Evolutionary conservation across 1,284 basidiomycete genomes (phyloP).

Genomic region (Omphalotus olearius): DNA sequence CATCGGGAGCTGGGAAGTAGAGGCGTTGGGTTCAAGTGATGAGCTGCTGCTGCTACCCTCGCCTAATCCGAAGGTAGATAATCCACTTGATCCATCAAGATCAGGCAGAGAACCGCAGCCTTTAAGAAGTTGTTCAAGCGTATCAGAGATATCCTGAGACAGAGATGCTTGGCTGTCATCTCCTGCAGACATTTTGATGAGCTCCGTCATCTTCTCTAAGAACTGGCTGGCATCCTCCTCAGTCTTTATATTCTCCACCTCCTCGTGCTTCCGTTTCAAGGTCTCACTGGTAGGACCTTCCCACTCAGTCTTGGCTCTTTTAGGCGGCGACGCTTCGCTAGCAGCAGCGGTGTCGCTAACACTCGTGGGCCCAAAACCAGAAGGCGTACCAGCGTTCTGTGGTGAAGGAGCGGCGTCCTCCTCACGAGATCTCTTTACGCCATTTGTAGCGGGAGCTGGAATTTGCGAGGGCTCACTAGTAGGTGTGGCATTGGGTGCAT

Average conservation of each 20-base stretch:
- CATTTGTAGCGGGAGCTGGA: slow-evolving; percentile 21
- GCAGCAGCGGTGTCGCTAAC: slow-evolving; percentile 26
- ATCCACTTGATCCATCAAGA: slow-evolving; percentile 30
- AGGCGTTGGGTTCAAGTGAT: slow-evolving; percentile 18
- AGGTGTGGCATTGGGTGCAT: slow-evolving; percentile 24
- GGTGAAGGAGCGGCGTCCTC: slow-evolving; percentile 37
- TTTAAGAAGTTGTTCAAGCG: slow-evolving; percentile 59
- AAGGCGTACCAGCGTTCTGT: slow-evolving; percentile 10
- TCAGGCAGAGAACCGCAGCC: slow-evolving; percentile 39
- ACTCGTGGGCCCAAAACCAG: slow-evolving; percentile 19
- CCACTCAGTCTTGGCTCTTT: slow-evolving; percentile 67
- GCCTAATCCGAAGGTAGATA: slow-evolving; percentile 31
- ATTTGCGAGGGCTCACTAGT: slow-evolving; percentile 20
- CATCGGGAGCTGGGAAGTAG: slow-evolving; percentile 30
- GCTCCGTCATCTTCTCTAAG: slow-evolving; percentile 58
- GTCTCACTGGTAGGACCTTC: slow-evolving; percentile 53
- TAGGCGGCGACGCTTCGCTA: slow-evolving; percentile 60
- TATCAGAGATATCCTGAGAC: slow-evolving; percentile 52
- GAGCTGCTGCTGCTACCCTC: slow-evolving; percentile 22
- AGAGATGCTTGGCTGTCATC: slow-evolving; percentile 40
- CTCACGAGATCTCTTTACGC: slow-evolving; percentile 55
- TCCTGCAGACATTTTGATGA: slow-evolving; percentile 47
- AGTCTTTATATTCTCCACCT: slow-evolving; percentile 55
- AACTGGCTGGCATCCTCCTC: slow-evolving; percentile 61
- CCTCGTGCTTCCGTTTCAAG: slow-evolving; percentile 49